phyloP scores from a whole-genome alignment of 139 green algal species.

The Mychonastes homosphaera region DNA sequence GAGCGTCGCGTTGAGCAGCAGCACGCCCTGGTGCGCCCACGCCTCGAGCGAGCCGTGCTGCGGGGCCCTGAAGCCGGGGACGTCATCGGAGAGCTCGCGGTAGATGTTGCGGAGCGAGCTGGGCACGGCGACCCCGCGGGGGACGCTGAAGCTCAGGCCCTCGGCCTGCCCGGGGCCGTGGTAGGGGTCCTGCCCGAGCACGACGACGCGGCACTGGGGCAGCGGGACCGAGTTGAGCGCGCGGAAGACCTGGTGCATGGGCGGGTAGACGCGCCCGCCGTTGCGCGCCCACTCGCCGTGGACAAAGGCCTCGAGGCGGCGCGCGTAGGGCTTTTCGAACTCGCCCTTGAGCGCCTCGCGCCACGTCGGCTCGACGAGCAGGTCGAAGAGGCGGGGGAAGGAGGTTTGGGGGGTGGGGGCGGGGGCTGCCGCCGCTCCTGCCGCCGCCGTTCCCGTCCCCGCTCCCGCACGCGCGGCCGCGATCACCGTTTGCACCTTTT shows the following conservation, averaged over 20 bases:
- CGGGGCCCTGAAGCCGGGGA: background rate
- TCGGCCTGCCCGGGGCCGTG: slow-evolving; percentile 81
- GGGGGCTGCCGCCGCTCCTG: too few species aligned
- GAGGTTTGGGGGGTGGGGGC: too few species aligned
- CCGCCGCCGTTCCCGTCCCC: too few species aligned
- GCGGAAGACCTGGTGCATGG: slow-evolving; percentile 63
- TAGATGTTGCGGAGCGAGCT: slow-evolving; percentile 75
- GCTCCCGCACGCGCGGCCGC: too few species aligned
- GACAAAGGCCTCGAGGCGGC: slow-evolving; percentile 51
- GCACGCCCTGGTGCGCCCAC: slow-evolving; percentile 50
- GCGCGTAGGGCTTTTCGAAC: slow-evolving; percentile 42
- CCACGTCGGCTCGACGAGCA: slow-evolving; percentile 57
- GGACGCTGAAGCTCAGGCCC: slow-evolving; percentile 91
- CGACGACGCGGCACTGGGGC: slow-evolving; percentile 56
- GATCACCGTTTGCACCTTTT: too few species aligned
- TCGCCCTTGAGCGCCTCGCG: slow-evolving; percentile 28
- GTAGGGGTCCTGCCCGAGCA: slow-evolving; percentile 92
- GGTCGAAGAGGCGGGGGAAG: slow-evolving; percentile 32
- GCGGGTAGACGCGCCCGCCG: slow-evolving; percentile 58
- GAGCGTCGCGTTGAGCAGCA: slow-evolving; percentile 90
- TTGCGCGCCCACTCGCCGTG: slow-evolving; percentile 43
- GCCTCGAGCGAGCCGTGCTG: background rate
- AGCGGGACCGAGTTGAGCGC: slow-evolving; percentile 53
- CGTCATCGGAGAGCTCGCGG: slow-evolving; percentile 2
- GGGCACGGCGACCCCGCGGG: slow-evolving; percentile 38